Base-by-base conservation (phyloP, 2,329 filamentous ascomycete genomes). In the Blastomyces percursus region DNA sequence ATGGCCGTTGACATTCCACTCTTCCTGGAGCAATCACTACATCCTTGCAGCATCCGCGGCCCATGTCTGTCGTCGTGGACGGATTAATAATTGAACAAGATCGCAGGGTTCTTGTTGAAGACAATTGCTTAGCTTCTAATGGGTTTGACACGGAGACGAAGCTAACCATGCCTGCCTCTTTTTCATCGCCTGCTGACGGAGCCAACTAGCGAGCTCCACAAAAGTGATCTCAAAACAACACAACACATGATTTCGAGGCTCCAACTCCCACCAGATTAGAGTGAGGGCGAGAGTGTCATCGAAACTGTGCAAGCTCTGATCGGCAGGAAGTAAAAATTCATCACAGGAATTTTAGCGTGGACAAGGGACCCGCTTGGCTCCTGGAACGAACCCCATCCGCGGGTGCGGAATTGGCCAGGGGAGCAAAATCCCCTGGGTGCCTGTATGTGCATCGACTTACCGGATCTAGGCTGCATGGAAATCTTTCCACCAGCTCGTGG, bases 381-480 rank as follows among this genome's bases (percentile, higher is more conserved):
- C 27, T 59, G 21, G 40, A 19, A 59, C 56, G 56, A 59, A 48
- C 56, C 38, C 27, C 42, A 59, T 21, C 38, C 21, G 56, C 38
- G 42, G 56, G 56, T 46, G 56, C 56, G 24, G 27, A 48, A 46
- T 46, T 21, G 56, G 30, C 40, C 40, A 59, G 19, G 21, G 21
- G 19, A 46, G 30, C 27, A n/a, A n/a, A 40, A 46, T 46, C 27
- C 27, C 32, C 24, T 59, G 40, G 21, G 27, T 59, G 27, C 40
- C 56, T 59, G 40, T 46, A 59, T 55, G 60, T 61, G 60, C 44
- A 54, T 55, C 60, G 35, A 50, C 16, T 55, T 56, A n/a, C 60
- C 48, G 35, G 48, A 61, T 44, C 32, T 35, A 27, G 60, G 16
- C 24, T n/a, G 59, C 24, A 48, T 61, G 48, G 38, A 16, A 46